Evolutionary conservation across 768 basidiomycete genomes (phyloP), one percentile per base, ranked within the genome.

Genomic region (Amanita pallidorosea): DNA sequence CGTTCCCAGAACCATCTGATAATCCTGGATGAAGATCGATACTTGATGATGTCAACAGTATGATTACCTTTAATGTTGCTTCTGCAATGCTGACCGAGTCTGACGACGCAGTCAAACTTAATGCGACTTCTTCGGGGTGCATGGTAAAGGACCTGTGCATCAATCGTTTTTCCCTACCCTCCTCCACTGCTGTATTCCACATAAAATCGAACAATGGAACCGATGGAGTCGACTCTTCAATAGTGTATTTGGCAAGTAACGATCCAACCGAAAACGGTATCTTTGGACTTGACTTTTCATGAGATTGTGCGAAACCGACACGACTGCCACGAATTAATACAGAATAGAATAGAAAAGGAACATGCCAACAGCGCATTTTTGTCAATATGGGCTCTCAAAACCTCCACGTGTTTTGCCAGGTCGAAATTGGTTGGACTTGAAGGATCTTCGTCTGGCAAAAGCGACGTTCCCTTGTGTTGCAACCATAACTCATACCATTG

Each of bases 311-410:
- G 57, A 80, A 80, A 15, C 82, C 83, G 51, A 84, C 80, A 15
- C 83, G 79, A 54, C 85, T 54, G n/a, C 27, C 41, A 48, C 22
- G 55, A 27, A 55, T 64, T 52, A 59, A 56, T 37, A 44, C 38
- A 22, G 29, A 44, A 12, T 5, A 27, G 9, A 22, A 33, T 51
- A 11, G 27, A 47, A 23, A 34, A 40, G 29, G 7, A 50, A 43
- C n/a, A 7, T 33, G 76, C 90, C 67, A 59, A 94, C 93, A 96
- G 57, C 1, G 84, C 80, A 61, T 81, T 83, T 67, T 96, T 96
- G 61, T 94, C 88, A 27, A 96, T 71, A 58, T 89, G 77, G 8
- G 73, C 73, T 37, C 94, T 77, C 47, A 97, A 70, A 59, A 91
- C 91, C 55, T 83, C 77, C 27, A 96, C 62, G 58, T 94, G 91